phyloP scores from a whole-genome alignment of 495 filamentous ascomycete species.

The Penicillium canariense region DNA sequence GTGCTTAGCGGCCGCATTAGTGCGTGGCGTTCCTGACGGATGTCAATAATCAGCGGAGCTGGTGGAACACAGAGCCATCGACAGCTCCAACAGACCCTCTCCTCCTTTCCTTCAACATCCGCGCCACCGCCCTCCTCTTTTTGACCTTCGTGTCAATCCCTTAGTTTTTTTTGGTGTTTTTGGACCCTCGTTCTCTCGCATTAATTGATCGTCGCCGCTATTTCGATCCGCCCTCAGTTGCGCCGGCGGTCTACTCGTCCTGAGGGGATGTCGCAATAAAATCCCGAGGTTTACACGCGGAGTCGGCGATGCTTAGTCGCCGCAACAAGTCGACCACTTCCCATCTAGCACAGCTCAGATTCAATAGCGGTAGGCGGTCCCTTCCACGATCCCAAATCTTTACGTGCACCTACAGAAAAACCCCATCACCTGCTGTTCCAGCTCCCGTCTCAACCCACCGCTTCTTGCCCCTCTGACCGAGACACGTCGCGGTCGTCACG shows the following conservation, averaged over 20 bases:
- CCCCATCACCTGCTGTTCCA: not conserved
- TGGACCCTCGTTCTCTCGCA: too few relatives aligned
- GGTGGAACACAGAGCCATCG: slow-evolving; percentile 5
- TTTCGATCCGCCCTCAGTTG: slow-evolving; percentile 2
- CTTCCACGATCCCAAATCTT: not conserved
- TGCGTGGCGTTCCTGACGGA: slow-evolving; percentile 10
- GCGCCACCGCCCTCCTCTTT: not conserved
- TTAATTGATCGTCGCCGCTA: too few relatives aligned
- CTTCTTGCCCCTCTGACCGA: not conserved
- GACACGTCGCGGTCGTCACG: not conserved
- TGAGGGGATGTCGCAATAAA: slow-evolving; percentile 14
- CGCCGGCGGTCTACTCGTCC: not conserved
- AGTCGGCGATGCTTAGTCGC: slow-evolving; percentile 35
- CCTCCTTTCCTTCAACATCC: not conserved
- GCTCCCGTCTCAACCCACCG: not conserved
- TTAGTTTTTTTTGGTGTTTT: not conserved
- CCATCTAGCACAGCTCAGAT: slow-evolving; percentile 31
- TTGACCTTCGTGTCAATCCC: not conserved
- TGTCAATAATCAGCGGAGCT: slow-evolving; percentile 11
- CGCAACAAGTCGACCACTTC: slow-evolving; percentile 22
- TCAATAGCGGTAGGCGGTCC: slow-evolving; percentile 17
- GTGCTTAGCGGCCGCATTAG: too few relatives aligned
- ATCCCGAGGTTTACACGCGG: slow-evolving; percentile 10
- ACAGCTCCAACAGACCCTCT: too few relatives aligned
- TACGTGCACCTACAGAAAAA: not conserved